phyloP scores from a whole-genome alignment of 129 eudicot genomes.

The Centella asiatica region DNA sequence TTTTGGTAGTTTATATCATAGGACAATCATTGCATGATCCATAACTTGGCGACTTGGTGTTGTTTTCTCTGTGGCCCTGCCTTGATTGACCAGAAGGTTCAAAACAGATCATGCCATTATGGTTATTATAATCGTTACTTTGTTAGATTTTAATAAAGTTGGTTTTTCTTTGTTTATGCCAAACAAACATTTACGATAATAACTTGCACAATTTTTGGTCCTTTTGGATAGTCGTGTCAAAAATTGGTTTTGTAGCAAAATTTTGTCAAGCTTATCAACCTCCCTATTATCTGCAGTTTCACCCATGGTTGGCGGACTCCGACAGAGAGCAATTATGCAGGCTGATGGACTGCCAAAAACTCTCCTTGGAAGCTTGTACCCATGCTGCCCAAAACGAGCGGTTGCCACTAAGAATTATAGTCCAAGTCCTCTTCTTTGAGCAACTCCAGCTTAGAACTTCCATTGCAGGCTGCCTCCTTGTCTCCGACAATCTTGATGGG shows the following conservation, averaged over 20 bases:
- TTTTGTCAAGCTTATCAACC: not conserved
- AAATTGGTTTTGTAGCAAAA: not conserved
- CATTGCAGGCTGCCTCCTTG: constrained; percentile 88
- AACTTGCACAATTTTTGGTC: too few species aligned
- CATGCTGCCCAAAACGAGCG: constrained; percentile 95
- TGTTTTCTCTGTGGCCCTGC: not conserved
- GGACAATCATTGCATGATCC: not conserved
- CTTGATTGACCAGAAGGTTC: not conserved
- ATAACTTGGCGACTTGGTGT: not conserved
- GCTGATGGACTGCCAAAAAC: constrained; percentile 91
- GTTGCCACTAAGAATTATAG: constrained; percentile 73
- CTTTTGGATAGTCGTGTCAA: not conserved
- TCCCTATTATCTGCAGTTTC: constrained; percentile 51
- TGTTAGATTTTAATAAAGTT: too few species aligned
- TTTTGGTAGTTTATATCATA: not conserved
- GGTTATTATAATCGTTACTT: not conserved
- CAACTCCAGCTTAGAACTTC: constrained; percentile 85
- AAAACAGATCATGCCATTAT: not conserved
- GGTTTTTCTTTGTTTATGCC: not conserved
- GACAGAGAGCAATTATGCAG: constrained; percentile 93
- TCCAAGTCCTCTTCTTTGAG: constrained; percentile 96
- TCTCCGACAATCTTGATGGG: constrained; percentile 78
- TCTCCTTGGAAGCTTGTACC: constrained; percentile 94
- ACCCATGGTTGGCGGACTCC: constrained; percentile 77
- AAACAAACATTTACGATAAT: not conserved